Base-by-base conservation (phyloP, 2,329 filamentous ascomycete genomes). In the Emmonsiellopsis sp. region DNA sequence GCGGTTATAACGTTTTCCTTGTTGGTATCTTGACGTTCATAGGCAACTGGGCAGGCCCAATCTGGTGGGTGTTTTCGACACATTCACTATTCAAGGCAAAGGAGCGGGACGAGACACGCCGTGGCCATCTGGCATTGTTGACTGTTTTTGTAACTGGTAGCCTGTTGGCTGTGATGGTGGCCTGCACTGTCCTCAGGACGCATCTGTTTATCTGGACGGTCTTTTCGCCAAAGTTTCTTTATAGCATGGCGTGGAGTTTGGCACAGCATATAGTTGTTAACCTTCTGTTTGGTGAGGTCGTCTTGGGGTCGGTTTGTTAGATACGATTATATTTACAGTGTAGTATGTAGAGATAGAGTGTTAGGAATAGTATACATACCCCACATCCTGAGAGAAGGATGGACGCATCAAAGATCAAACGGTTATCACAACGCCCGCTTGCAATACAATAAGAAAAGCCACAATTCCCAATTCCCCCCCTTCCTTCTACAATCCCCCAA, bases 201-300 rank as follows among this genome's bases (percentile, higher is more conserved):
- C 93, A 98, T 76, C 70, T 98, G 54, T 98, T 98, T 67, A 91
- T 98, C 57, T 98, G 93, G 93, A 97, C 92, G 0, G 93, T 98
- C 9, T 98, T 98, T 70, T 95, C 89, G 59, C 93, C 93, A 0
- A 98, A 97, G 70, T 97, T 91, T 69, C 73, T 98, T 60, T 98
- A 95, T 68, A 87, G 84, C 58, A 86, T 93, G 77, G 89, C 86
- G 11, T 98, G 93, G 94, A 83, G 81, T 57, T 65, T 92, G 45
- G 87, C 82, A 7, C 89, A 91, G 73, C 92, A 98, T 79, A 67
- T 91, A 56, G 66, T 79, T 38, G 75, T 92, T 43, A 90, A 92
- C 67, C 62, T 91, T 35, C 74, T 79, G 5, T 60, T 85, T 43
- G 83, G 82, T 1, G 76, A 82, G 32, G 51, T 80, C 38, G 61